phyloP scores from a whole-genome alignment of 2,329 filamentous ascomycete genomes.

The Cercospora zeae-maydis region DNA sequence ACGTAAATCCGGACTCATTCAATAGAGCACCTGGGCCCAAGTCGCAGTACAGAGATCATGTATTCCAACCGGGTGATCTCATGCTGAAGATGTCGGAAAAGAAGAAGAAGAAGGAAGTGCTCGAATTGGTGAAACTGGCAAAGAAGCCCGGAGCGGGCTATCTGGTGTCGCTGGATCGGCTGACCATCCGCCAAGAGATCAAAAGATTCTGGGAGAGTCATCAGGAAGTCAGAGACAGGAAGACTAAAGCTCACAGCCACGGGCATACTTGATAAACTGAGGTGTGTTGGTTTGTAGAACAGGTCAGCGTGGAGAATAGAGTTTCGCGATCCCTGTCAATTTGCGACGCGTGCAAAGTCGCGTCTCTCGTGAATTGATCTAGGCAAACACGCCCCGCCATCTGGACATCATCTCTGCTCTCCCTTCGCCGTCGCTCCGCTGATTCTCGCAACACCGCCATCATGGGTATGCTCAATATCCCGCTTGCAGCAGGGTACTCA shows the following conservation, averaged over 20 bases:
- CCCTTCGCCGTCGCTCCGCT: background rate
- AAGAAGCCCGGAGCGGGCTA: background rate
- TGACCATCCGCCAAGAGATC: background rate
- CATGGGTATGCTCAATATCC: conserved; percentile 15
- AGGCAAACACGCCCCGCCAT: background rate
- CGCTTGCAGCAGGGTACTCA: background rate
- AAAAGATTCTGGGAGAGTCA: background rate
- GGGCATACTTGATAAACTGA: background rate
- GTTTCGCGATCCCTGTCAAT: background rate
- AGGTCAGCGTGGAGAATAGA: background rate
- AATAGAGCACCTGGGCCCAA: background rate
- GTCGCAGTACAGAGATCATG: background rate
- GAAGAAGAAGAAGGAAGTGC: background rate
- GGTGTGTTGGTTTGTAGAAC: no score
- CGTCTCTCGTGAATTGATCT: background rate
- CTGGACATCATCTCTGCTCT: background rate
- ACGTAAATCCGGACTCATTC: background rate
- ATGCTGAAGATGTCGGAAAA: background rate
- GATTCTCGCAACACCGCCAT: background rate
- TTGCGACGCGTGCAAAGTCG: background rate
- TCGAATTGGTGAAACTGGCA: background rate
- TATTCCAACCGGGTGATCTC: background rate
- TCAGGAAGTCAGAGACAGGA: background rate
- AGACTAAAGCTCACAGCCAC: background rate
- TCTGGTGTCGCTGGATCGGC: background rate